Base-by-base conservation (phyloP, 2,329 filamentous ascomycete genomes). In the Elsinoe perseae region DNA sequence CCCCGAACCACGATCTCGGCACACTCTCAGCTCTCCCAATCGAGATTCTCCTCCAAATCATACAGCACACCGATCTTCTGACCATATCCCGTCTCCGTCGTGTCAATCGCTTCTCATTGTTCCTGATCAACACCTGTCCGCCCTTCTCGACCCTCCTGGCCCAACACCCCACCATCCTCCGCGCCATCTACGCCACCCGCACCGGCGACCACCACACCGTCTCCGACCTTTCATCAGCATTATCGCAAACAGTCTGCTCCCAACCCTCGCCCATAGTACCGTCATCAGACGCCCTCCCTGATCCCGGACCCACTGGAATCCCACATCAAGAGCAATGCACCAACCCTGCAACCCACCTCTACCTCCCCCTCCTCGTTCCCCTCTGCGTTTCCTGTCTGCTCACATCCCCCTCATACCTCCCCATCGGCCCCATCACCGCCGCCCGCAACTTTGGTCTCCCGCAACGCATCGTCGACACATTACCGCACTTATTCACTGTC, bases 71-170 rank as follows among this genome's bases (percentile, higher is more conserved):
- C 16, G 48, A 52, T 20, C 48, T 52, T 16, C 48, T 52, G 20
- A 52, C 48, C 30, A 34, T 52, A 28, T 52, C 48, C 48, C n/a
- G 30, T 14, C 30, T 52, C 48, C 48, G 48, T 10, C 48, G 48
- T 20, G n/a, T 34, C 16, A 52, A 52, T n/a, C 48, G 48, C 48
- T 36, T 36, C 32, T 21, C 30, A 6, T 30, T 52, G 16, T 20
- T 10, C 16, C 28, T 38, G 1, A 7, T 52, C 28, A 32, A 52
- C 48, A 16, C 28, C n/a, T 20, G 10, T 7, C 48, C 48, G 10
- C 28, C 28, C 16, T 52, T 52, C 48, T 12, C 28, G 30, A 9
- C 21, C 18, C 48, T 52, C 32, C 48, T 52, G 2, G 8, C 25
- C 16, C 9, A 21, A 28, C 48, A 52, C 48, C 48, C 48, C 28